phyloP scores from a whole-genome alignment of 1,284 basidiomycete species.

The Sporisorium iseilematis-ciliati region DNA sequence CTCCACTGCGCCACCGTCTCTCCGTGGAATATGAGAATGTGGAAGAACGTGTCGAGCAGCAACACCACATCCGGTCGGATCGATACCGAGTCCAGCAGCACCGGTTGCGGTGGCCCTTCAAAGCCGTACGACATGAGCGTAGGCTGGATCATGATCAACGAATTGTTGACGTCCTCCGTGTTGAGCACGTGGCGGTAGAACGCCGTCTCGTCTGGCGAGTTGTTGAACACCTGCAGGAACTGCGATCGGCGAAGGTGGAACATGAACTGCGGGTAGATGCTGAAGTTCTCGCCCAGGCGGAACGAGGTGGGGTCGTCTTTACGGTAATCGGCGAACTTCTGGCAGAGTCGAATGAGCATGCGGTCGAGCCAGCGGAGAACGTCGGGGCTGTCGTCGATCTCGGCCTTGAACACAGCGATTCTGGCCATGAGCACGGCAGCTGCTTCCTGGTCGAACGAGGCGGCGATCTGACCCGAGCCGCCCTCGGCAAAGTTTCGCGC shows the following conservation, averaged over 20 bases:
- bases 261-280: constrained; percentile 99
- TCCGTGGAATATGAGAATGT: constrained; percentile 99
- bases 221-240: constrained; percentile 99
- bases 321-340: constrained; percentile 98
- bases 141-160: constrained; percentile 99
- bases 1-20: constrained; percentile 97
- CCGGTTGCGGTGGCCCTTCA: constrained; percentile 88
- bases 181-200: constrained; percentile 98
- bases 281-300: constrained; percentile 93
- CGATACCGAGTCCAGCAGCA: constrained; percentile 95
- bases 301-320: constrained; percentile 98
- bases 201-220: constrained; percentile 98
- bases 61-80: constrained; percentile 97
- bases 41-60: constrained; percentile 99
- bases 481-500: constrained; percentile 97
- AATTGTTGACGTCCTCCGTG: constrained; percentile 99
- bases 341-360: constrained; percentile 97
- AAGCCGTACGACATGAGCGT: constrained; percentile 99
- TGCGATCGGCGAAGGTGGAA: constrained; percentile 97
- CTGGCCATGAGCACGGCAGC: constrained; percentile 98
- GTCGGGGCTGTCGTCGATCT: constrained; percentile 98
- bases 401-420: constrained; percentile 99
- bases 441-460: constrained; percentile 97
- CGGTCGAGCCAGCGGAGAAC: constrained; percentile 97
- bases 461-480: constrained; percentile 90